A percentile compares a stretch with the other conserved stretches of the same genome.
Conservation (phyloP, 768 basidiomycete species). For the Hericium coralloides region DNA sequence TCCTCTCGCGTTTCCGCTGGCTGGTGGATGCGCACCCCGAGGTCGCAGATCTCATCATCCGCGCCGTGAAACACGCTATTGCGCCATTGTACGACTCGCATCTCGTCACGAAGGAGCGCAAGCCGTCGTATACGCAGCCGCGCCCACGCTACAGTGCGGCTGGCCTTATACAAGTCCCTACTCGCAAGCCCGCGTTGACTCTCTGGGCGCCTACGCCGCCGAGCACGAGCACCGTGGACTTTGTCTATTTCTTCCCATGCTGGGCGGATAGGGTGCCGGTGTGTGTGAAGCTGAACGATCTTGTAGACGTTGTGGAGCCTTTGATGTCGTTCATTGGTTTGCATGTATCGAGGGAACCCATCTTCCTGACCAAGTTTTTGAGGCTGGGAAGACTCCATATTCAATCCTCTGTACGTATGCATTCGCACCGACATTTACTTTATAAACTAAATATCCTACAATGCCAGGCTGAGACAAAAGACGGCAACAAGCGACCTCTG, state of each 20-base stretch:
- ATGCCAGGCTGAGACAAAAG: conserved; percentile 40
- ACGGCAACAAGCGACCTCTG: conserved; percentile 50
- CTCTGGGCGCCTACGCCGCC: conserved; percentile 76
- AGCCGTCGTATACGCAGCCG: conserved; percentile 51
- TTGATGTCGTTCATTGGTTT: conserved; percentile 73
- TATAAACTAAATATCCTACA: conserved; percentile 4
- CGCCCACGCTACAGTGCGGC: conserved; percentile 54
- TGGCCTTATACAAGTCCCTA: conserved; percentile 41
- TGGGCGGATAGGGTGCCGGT: conserved; percentile 70
- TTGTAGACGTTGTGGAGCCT: conserved; percentile 69
- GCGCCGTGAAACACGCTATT: conserved; percentile 62
- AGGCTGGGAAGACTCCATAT: conserved; percentile 67
- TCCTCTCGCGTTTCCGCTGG: conserved; percentile 82
- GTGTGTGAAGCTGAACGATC: conserved; percentile 55
- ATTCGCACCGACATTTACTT: not conserved
- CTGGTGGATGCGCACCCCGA: conserved; percentile 73
- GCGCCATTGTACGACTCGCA: conserved; percentile 50
- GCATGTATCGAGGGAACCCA: conserved; percentile 70
- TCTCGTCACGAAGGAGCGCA: conserved; percentile 49
- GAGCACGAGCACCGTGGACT: conserved; percentile 62
- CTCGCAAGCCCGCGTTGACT: conserved; percentile 62
- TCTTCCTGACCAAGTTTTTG: conserved; percentile 72
- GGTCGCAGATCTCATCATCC: conserved; percentile 80
- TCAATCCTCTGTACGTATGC: conserved; percentile 36
- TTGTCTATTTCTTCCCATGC: conserved; percentile 85